phyloP scores from a whole-genome alignment of 805 yeast genomes.

The Candida cerambycidarum region DNA sequence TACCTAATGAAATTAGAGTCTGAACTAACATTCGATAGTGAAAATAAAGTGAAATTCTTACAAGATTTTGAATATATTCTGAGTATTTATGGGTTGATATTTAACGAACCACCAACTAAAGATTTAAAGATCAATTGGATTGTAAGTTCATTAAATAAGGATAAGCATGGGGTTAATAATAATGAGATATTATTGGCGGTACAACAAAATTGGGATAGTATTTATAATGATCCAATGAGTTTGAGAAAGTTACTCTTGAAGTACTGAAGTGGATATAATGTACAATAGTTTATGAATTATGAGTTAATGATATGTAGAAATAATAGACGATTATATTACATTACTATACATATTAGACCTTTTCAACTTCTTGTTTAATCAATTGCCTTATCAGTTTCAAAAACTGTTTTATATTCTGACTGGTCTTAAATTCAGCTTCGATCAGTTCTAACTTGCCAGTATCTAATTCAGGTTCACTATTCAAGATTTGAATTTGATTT shows the following conservation, averaged over 20 bases:
- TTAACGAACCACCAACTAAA: slow-evolving; percentile 15
- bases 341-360: neutral
- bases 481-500: slow-evolving; percentile 36
- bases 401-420: slow-evolving; percentile 27
- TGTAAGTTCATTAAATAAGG: slow-evolving; percentile 18
- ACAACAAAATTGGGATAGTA: slow-evolving; percentile 19
- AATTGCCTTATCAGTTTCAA: slow-evolving; percentile 18
- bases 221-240: slow-evolving; percentile 13
- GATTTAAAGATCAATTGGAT: slow-evolving; percentile 23
- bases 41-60: slow-evolving; percentile 16
- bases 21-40: slow-evolving; percentile 11
- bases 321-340: slow-evolving; percentile 1
- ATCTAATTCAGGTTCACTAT: slow-evolving; percentile 39
- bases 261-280: neutral
- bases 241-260: slow-evolving; percentile 11
- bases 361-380: slow-evolving; percentile 4
- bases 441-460: slow-evolving; percentile 15
- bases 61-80: slow-evolving; percentile 18
- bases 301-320: neutral
- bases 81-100: slow-evolving; percentile 17
- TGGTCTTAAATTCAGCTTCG: slow-evolving; percentile 24
- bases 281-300: neutral
- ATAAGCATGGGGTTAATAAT: neutral
- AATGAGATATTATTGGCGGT: slow-evolving; percentile 12
- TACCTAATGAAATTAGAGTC: slow-evolving; percentile 21